These are phyloP conservation scores for Botrytis fabae DNA, from an alignment of 2,329 filamentous ascomycete species.

Conservation along the genomic window DNA sequence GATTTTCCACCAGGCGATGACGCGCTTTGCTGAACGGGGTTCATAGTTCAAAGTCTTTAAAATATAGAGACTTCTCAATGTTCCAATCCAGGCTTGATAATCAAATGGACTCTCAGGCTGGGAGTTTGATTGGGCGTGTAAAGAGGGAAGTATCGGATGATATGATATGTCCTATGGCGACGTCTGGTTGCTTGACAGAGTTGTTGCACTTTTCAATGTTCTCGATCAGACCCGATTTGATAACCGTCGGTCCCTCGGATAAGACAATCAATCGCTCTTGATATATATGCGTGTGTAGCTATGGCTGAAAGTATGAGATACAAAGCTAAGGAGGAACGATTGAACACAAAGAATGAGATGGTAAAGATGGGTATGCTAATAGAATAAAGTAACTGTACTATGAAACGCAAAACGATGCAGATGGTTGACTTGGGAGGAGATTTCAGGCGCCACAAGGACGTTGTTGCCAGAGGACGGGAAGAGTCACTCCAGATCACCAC, in stretches of 20 bases:
- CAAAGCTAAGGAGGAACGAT: not conserved
- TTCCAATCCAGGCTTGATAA: not conserved
- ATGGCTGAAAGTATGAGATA: not conserved
- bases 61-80: not conserved
- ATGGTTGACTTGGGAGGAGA: not conserved
- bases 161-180: not conserved
- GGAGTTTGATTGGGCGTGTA: not conserved
- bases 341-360: not conserved
- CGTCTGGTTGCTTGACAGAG: not conserved
- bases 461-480: not conserved
- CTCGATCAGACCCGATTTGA: not conserved
- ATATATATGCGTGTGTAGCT: not conserved
- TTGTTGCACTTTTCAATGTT: not conserved
- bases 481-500: not conserved
- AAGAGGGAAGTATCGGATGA: not conserved
- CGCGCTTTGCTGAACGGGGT: slow-evolving; percentile 37
- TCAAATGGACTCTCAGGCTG: not conserved
- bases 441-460: slow-evolving; percentile 12
- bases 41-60: slow-evolving; percentile 34
- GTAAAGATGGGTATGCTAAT: not conserved
- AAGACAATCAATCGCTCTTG: slow-evolving; percentile 1
- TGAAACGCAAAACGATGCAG: not conserved
- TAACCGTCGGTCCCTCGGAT: not conserved
- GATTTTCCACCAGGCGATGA: slow-evolving; percentile 39
- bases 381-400: not conserved